phyloP scores from a whole-genome alignment of 345 rosid genomes.

The Angophora floribunda region DNA sequence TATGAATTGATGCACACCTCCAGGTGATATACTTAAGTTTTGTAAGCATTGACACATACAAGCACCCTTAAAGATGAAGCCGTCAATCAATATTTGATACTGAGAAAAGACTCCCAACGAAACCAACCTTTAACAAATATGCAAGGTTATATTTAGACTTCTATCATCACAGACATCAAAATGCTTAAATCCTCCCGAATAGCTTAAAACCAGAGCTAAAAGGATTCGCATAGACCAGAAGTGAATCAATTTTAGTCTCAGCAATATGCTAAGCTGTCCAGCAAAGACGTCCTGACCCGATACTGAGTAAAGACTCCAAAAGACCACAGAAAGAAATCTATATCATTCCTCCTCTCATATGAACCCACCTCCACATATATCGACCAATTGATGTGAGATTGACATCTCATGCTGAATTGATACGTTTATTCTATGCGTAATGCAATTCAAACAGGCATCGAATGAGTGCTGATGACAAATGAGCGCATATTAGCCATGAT shows the following conservation, averaged over 20 bases:
- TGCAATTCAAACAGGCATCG: background rate
- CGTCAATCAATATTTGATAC: background rate
- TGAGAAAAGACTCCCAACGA: background rate
- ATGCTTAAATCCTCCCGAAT: background rate
- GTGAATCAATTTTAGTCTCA: background rate
- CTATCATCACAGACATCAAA: background rate
- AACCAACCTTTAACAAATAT: background rate
- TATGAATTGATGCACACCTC: no score
- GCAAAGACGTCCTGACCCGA: rapidly evolving
- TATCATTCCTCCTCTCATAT: background rate
- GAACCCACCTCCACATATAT: background rate
- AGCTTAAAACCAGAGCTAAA: background rate
- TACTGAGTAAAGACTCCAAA: background rate
- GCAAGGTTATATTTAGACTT: background rate
- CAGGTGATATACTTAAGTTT: no score
- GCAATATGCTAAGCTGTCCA: background rate
- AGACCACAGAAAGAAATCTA: background rate
- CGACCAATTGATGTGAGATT: no score
- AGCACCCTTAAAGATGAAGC: no score
- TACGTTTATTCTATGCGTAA: no score
- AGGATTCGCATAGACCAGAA: background rate
- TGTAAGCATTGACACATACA: no score
- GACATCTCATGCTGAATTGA: background rate
- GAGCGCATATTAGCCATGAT: background rate
- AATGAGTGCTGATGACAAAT: background rate